Evolutionary conservation across 169 alveolate genomes (phyloP), one percentile per base, ranked within the genome.

Genomic region (Eimeria maxima): DNA sequence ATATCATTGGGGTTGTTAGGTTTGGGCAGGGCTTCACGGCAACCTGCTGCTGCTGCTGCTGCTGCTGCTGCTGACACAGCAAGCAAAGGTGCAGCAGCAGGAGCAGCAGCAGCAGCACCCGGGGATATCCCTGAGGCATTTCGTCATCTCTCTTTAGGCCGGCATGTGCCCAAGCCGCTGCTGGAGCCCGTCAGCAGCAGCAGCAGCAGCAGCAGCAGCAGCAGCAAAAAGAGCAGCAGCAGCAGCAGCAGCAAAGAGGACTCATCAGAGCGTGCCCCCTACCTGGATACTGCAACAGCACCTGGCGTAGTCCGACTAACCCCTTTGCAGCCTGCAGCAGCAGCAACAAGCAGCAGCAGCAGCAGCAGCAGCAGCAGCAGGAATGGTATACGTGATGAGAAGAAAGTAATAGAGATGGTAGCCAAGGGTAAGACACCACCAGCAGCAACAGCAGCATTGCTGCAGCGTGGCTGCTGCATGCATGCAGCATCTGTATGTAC

Each of bases 241-340:
- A 18, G 65, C 89, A 53, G 60, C 60, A 53, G 16, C 60, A 53
- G 60, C 60, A 53, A 33, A 33, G 38, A 33, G 38, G 38, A 3
- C 3, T 11, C 60, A 18, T n/a, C 89, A 53, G 16, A 53, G 6
- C 60, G 60, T 14, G 60, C 60, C 60, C 60, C 60, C 89, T 78
- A 42, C 89, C 65, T 78, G 13, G 65, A 78, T 27, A 78, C 89
- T 13, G 50, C 89, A 47, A 33, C 89, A 47, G 89, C 89, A 13
- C 89, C 89, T 42, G 89, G 89, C 6, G 67, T 78, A 13, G 89
- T 78, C 44, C 38, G 67, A 13, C 63, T 78, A 6, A 11, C 13
- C 18, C 84, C 84, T 27, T 0, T 73, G 10, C 53, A 73, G 20
- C 84, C 84, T 2, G n/a, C 55, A n/a, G 45, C 50, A 44, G 45